These are phyloP conservation scores for Hypoxylon sp. DNA, from an alignment of 2,329 filamentous ascomycete genomes.

Conservation along the genomic window DNA sequence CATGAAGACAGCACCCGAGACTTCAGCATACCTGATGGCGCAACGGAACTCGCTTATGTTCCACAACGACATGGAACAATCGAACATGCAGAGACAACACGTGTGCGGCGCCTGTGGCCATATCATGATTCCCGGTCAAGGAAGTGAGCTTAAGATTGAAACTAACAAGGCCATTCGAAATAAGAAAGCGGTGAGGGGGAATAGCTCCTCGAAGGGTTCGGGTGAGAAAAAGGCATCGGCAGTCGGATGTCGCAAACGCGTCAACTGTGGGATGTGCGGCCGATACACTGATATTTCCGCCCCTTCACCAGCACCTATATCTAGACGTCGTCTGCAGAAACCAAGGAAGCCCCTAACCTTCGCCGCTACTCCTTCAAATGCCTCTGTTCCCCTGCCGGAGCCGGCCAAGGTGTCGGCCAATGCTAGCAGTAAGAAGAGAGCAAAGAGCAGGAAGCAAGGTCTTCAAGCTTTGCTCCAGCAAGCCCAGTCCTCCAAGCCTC, in stretches of 20 bases:
- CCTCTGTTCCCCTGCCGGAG: slow-evolving; percentile 48
- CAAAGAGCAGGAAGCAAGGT: slow-evolving; percentile 75
- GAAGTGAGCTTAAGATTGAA: slow-evolving; percentile 59
- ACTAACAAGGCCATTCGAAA: slow-evolving; percentile 61
- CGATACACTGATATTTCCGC: slow-evolving; percentile 61
- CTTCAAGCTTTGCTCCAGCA: slow-evolving; percentile 76
- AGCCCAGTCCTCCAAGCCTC: slow-evolving; percentile 57
- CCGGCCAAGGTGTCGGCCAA: slow-evolving; percentile 60
- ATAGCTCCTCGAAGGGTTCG: slow-evolving; percentile 13
- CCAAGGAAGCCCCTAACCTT: slow-evolving; percentile 43
- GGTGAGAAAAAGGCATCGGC: slow-evolving; percentile 14
- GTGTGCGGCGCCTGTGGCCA: slow-evolving; percentile 73
- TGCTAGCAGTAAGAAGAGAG: slow-evolving; percentile 74
- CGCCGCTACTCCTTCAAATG: slow-evolving; percentile 9
- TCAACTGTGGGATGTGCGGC: slow-evolving; percentile 63
- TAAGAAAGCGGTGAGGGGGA: slow-evolving; percentile 56
- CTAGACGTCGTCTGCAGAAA: slow-evolving; percentile 50
- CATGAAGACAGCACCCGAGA: slow-evolving; percentile 65
- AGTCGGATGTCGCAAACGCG: slow-evolving; percentile 54
- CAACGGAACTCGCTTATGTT: slow-evolving; percentile 66
- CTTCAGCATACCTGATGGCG: slow-evolving; percentile 72
- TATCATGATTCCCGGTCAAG: slow-evolving; percentile 69
- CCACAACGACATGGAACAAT: slow-evolving; percentile 60
- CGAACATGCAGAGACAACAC: slow-evolving; percentile 67
- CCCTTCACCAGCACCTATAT: slow-evolving; percentile 55